phyloP scores from a whole-genome alignment of 768 basidiomycete genomes.

The Tylopilus subfusipes region DNA sequence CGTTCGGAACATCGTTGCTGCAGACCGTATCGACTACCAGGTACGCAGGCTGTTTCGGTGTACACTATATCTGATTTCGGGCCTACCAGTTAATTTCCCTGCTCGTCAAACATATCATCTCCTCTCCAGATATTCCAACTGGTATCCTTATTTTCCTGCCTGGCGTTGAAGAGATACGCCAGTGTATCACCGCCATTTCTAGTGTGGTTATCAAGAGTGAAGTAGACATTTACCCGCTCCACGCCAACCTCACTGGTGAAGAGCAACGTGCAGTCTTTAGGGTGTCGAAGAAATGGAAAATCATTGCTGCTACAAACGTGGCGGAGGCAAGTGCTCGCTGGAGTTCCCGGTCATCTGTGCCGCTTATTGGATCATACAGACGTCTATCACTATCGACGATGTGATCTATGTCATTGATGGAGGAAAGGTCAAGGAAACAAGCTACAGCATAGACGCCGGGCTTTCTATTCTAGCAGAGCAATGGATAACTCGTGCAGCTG shows the following conservation, averaged over 20 bases:
- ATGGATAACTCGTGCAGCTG: slow-evolving; percentile 77
- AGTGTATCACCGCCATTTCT: slow-evolving; percentile 63
- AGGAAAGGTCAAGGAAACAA: slow-evolving; percentile 83
- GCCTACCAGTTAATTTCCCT: slow-evolving; percentile 58
- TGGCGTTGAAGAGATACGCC: slow-evolving; percentile 85
- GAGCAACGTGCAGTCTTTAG: slow-evolving; percentile 82
- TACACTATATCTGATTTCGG: neutral
- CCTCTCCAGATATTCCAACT: slow-evolving; percentile 41
- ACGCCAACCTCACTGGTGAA: slow-evolving; percentile 81
- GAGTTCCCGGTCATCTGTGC: too few relatives aligned
- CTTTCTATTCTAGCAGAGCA: slow-evolving; percentile 75
- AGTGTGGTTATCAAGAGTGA: slow-evolving; percentile 28
- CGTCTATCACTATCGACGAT: slow-evolving; percentile 89
- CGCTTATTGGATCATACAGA: slow-evolving; percentile 40
- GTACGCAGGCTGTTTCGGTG: slow-evolving; percentile 33
- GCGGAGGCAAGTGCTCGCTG: slow-evolving; percentile 59
- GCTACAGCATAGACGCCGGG: slow-evolving; percentile 63
- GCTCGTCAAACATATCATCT: slow-evolving; percentile 60
- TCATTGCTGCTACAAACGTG: slow-evolving; percentile 88
- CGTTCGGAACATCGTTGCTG: slow-evolving; percentile 56
- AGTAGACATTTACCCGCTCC: slow-evolving; percentile 69
- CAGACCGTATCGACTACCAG: slow-evolving; percentile 71
- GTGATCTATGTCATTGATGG: slow-evolving; percentile 81
- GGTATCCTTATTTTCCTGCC: slow-evolving; percentile 86
- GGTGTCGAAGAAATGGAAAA: slow-evolving; percentile 64